Evolutionary conservation across 108 stramenopile genomes (phyloP).

Genomic region (Nitzschia sp.): DNA sequence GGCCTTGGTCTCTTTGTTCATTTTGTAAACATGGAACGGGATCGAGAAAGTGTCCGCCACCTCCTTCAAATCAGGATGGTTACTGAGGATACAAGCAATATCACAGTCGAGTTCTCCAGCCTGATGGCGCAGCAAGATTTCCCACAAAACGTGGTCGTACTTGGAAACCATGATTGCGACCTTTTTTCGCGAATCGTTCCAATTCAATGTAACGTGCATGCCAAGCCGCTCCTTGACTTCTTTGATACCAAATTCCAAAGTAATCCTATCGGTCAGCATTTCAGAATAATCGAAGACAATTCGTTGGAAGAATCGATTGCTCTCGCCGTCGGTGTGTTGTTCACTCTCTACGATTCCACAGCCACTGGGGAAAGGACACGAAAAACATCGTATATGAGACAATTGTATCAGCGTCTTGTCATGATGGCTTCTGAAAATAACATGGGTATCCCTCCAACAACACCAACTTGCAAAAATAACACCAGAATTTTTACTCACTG

Average conservation of each 20-base stretch:
- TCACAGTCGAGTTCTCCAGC: constrained; percentile 80
- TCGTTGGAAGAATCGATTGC: constrained; percentile 70
- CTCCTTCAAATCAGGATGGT: constrained; percentile 67
- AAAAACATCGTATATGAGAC: no score
- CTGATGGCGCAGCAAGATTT: constrained; percentile 77
- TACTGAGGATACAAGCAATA: constrained; percentile 69
- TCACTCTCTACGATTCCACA: constrained; percentile 70
- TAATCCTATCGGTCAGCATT: constrained; percentile 27
- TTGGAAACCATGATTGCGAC: constrained; percentile 65
- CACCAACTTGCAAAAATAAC: no score
- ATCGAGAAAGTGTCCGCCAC: constrained; percentile 82
- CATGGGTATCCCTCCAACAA: no score
- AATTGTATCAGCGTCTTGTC: no score
- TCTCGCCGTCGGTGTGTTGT: constrained; percentile 50
- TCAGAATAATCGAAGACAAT: constrained; percentile 56
- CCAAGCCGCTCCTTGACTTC: constrained; percentile 35
- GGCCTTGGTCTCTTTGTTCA: constrained; percentile 64
- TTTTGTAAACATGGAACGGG: constrained; percentile 73
- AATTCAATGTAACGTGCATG: constrained; percentile 36
- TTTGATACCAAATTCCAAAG: constrained; percentile 25
- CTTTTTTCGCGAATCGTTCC: constrained; percentile 38
- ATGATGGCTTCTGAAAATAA: no score
- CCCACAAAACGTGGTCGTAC: constrained; percentile 89
- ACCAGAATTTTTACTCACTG: constrained; percentile 30
- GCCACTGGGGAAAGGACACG: constrained; percentile 18